These are phyloP conservation scores for Shiraia bambusicola DNA, from an alignment of 2,329 filamentous ascomycete species.

Conservation along the genomic window DNA sequence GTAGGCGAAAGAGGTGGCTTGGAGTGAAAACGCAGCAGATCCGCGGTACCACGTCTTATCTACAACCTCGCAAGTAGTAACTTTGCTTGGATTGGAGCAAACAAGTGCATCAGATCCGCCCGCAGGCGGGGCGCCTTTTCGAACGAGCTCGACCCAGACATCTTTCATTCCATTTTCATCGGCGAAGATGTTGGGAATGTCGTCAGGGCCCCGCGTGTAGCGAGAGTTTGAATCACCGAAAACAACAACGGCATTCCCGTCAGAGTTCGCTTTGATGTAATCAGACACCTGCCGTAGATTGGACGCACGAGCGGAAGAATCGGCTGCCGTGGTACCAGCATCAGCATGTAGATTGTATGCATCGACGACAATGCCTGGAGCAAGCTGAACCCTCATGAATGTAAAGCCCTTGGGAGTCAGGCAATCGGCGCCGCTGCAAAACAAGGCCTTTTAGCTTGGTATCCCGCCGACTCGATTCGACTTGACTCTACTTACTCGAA, in stretches of 20 bases:
- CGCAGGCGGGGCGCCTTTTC: slow-evolving; percentile 20
- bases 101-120: slow-evolving; percentile 37
- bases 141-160: slow-evolving; percentile 59
- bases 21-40: slow-evolving; percentile 50
- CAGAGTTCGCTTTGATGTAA: slow-evolving; percentile 59
- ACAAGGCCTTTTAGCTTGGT: neutral
- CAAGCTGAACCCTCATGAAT: slow-evolving; percentile 61
- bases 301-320: slow-evolving; percentile 58
- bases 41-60: slow-evolving; percentile 67
- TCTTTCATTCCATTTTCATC: slow-evolving; percentile 58
- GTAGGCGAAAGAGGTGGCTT: slow-evolving; percentile 57
- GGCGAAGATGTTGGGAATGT: slow-evolving; percentile 56
- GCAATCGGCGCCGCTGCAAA: slow-evolving; percentile 57
- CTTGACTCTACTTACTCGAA: slow-evolving; percentile 31
- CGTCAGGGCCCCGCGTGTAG: slow-evolving; percentile 57
- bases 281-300: slow-evolving; percentile 62
- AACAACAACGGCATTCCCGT: slow-evolving; percentile 63
- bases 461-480: neutral
- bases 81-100: slow-evolving; percentile 60
- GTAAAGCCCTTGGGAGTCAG: slow-evolving; percentile 71
- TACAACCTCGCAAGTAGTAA: slow-evolving; percentile 61
- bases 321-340: slow-evolving; percentile 58
- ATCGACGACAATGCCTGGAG: slow-evolving; percentile 59
- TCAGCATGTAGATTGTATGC: slow-evolving; percentile 69
- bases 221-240: slow-evolving; percentile 67